phyloP scores from a whole-genome alignment of 257 asterid genomes.

The Fraxinus excelsior region DNA sequence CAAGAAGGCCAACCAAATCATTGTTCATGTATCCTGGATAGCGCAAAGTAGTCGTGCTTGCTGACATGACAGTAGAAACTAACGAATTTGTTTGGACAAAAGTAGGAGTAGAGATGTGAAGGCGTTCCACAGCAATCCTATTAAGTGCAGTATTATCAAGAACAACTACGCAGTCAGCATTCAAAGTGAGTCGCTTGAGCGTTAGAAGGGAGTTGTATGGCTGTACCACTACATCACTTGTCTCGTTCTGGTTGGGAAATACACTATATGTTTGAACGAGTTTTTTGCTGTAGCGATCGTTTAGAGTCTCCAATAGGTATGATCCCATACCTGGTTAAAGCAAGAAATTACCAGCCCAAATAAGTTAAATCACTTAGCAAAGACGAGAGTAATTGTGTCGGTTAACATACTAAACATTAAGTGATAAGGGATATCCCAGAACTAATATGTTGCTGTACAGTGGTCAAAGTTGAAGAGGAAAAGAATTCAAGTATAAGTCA shows the following conservation, averaged over 20 bases:
- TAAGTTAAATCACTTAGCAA: constrained; percentile 19
- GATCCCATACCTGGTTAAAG: constrained; percentile 92
- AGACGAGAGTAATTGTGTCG: constrained; percentile 4
- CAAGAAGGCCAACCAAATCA: constrained; percentile 99
- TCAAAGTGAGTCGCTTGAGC: constrained; percentile 86
- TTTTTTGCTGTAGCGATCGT: constrained; percentile 97
- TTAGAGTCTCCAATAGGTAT: constrained; percentile 88
- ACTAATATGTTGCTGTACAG: constrained; percentile 18
- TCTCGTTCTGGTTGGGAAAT: constrained; percentile 97
- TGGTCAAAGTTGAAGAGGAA: neutral
- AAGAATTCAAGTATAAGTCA: neutral
- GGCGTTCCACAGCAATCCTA: constrained; percentile 96
- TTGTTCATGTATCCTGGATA: constrained; percentile 99
- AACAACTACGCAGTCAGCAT: constrained; percentile 99
- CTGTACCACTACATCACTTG: constrained; percentile 99
- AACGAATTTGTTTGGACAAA: constrained; percentile 93
- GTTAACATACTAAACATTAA: constrained; percentile 4
- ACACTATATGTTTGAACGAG: constrained; percentile 98
- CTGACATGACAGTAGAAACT: constrained; percentile 99
- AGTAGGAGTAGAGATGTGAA: constrained; percentile 89
- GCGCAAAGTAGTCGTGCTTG: constrained; percentile 95
- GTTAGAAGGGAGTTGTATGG: constrained; percentile 97
- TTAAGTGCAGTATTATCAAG: constrained; percentile 98
- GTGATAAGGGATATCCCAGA: neutral
- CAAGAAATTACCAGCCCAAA: constrained; percentile 18